Base-by-base conservation (phyloP, 2,329 filamentous ascomycete species). In the Trichoderma semiorbis region DNA sequence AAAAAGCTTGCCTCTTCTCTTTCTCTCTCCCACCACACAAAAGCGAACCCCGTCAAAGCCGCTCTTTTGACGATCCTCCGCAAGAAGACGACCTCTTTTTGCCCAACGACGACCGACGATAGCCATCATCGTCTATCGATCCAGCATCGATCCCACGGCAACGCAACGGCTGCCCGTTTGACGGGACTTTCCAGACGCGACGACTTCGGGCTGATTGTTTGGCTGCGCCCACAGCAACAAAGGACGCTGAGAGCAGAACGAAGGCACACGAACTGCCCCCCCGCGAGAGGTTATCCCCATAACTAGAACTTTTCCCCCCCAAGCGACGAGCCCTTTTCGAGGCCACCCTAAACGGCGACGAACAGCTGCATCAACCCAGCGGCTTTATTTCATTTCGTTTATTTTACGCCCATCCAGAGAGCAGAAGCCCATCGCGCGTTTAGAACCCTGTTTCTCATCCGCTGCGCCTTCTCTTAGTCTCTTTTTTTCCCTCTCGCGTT, bases 281-380 rank as follows among this genome's bases (percentile, higher is more conserved):
- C 66, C 70, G 73, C 72, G 73, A 74, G 73, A 74, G 73, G 72
- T 71, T 72, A 72, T 73, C 71, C 53, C 47, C 16, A 30, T 34
- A n/a, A 34, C 32, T 50, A 34, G n/a, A n/a, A 39, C n/a, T n/a
- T 16, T 39, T 18, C 3, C 28, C 26, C 11, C 39, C 26, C 30
- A 18, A 64, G 60, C 68, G 68, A 70, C 58, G 21, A 43, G 55
- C 55, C 66, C 66, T 61, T 61, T 61, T 75, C 74, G 74, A 75
- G 78, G 77, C 43, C 78, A 79, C 74, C 78, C 72, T 2, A 50
- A 50, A 77, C 76, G 76, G 79, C 79, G 79, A 64, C 55, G 43
- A 61, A 43, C 43, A 30, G 70, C 63, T 55, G 55, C 66, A 30
- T 69, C 55, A 34, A 43, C 64, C 34, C 55, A 50, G 66, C 66